Evolutionary conservation across 1,139 yeast genomes (phyloP).

Genomic region (Pichiaceae sp.): DNA sequence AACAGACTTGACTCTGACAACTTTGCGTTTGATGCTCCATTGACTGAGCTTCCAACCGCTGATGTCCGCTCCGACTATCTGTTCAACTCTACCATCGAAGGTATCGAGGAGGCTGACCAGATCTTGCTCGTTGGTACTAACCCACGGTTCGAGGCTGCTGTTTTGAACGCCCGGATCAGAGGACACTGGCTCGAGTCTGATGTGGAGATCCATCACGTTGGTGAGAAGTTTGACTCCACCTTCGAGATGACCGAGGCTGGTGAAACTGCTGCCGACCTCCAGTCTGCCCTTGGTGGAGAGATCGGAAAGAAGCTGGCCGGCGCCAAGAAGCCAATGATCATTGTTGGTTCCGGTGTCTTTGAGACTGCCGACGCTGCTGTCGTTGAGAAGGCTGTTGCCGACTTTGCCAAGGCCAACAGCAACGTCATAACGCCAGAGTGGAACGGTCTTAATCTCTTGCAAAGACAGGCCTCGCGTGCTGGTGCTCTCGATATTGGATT

Average conservation of each 20-base stretch:
- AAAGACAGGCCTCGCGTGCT: conserved; percentile 79
- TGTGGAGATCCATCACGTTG: conserved; percentile 59
- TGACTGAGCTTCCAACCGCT: conserved; percentile 47
- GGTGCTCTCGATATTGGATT: conserved; percentile 87
- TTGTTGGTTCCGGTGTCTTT: conserved; percentile 75
- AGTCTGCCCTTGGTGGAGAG: conserved; percentile 56
- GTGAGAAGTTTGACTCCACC: conserved; percentile 72
- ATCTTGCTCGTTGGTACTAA: conserved; percentile 76
- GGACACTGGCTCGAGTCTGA: conserved; percentile 66
- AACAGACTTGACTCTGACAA: conserved; percentile 78
- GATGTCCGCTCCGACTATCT: conserved; percentile 75
- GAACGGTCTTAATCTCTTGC: conserved; percentile 78
- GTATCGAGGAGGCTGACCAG: conserved; percentile 77
- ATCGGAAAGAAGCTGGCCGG: conserved; percentile 59
- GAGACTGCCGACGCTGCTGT: conserved; percentile 62
- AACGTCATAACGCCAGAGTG: conserved; percentile 67
- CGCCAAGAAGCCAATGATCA: conserved; percentile 72
- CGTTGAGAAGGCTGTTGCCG: conserved; percentile 53
- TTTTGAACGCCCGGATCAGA: conserved; percentile 77
- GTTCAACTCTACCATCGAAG: conserved; percentile 73
- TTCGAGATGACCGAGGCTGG: conserved; percentile 64
- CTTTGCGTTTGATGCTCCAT: conserved; percentile 62
- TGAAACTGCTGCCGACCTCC: conserved; percentile 46
- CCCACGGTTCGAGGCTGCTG: conserved; percentile 90
- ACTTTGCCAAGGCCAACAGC: conserved; percentile 48